Evolutionary conservation across 106 monocot genomes (phyloP).

Genomic region (Allium cepa): DNA sequence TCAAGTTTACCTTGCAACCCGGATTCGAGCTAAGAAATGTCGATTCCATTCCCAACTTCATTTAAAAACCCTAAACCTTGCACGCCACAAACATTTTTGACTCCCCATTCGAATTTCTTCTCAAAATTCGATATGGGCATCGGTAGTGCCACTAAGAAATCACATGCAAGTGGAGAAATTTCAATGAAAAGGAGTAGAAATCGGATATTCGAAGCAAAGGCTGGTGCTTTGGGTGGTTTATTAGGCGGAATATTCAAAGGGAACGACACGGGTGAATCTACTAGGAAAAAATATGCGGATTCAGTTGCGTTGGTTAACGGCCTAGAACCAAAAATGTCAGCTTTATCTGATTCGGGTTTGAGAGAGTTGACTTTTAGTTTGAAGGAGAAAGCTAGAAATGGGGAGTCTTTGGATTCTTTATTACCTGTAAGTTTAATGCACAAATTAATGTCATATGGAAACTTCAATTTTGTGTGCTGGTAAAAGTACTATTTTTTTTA

Average conservation of each 20-base stretch:
- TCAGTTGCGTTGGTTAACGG: conserved; percentile 47
- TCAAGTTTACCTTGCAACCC: no score
- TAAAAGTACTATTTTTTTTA: no score
- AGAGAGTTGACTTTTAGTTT: conserved; percentile 56
- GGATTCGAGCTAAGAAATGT: no score
- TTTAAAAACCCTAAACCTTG: conserved; percentile 13
- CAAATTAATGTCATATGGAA: background rate
- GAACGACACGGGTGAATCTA: conserved; percentile 64
- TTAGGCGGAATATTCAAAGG: conserved; percentile 78
- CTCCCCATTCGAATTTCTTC: conserved; percentile 17
- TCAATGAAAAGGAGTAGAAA: background rate
- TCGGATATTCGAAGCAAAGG: conserved; percentile 6
- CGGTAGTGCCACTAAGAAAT: conserved; percentile 19
- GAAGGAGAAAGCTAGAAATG: conserved; percentile 60
- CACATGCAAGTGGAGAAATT: conserved; percentile 8
- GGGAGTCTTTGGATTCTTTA: conserved; percentile 77
- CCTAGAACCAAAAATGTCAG: conserved; percentile 66
- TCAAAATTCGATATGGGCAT: conserved; percentile 18
- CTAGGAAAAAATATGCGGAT: conserved; percentile 61
- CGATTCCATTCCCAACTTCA: conserved; percentile 18
- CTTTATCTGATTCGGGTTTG: conserved; percentile 69
- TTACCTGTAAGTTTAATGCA: conserved; percentile 47
- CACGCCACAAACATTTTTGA: conserved; percentile 16
- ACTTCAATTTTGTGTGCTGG: background rate
- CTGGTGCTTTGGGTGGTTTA: conserved; percentile 64